Base-by-base conservation (phyloP, 1,139 yeast genomes). In the Sugiyamaella grinbergsii region DNA sequence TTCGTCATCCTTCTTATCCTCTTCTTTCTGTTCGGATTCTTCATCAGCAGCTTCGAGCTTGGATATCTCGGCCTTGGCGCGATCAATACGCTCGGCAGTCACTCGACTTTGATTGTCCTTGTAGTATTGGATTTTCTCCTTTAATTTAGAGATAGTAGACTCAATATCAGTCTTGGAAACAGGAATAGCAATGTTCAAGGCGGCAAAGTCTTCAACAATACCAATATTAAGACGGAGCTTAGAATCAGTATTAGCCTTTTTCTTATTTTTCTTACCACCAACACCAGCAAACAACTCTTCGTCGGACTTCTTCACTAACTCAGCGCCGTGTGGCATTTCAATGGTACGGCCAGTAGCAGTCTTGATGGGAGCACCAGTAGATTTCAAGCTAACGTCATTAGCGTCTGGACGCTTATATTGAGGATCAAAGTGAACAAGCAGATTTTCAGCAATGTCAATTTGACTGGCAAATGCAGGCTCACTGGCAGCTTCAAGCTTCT, bases 381-480 rank as follows among this genome's bases (percentile, higher is more conserved):
- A 43, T 19, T 42, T 41, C 38, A 36, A 19, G 19, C 31, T 19
- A n/a, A 40, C 26, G 28, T 42, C 51, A 26, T 58, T 61, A 44
- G 62, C 61, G 44, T 63, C 61, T 50, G 68, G 62, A 33, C 56
- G 38, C 71, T 80, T 84, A 69, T 82, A 85, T 42, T 83, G 69
- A 59, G 95, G 95, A 67, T 89, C 96, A 63, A 91, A 87, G 72
- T 81, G 80, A 39, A 73, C 65, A 68, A 90, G 77, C 65, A 89
- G 76, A 57, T 77, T 74, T 71, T 88, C 89, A 65, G 93, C 87
- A 55, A 84, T 75, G 61, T 76, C 77, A 62, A 88, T 82, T 72
- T 89, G 93, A 44, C 73, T 73, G 55, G 84, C 81, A 73, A 86
- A 91, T 34, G 97, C 98, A 40, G 98, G 96, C 62, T 77, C 75